Percentiles rank a stretch among this genome's conserved stretches.
Conservation (phyloP, 441 rosid genomes). For the Cnidoscolus chayamansa region DNA sequence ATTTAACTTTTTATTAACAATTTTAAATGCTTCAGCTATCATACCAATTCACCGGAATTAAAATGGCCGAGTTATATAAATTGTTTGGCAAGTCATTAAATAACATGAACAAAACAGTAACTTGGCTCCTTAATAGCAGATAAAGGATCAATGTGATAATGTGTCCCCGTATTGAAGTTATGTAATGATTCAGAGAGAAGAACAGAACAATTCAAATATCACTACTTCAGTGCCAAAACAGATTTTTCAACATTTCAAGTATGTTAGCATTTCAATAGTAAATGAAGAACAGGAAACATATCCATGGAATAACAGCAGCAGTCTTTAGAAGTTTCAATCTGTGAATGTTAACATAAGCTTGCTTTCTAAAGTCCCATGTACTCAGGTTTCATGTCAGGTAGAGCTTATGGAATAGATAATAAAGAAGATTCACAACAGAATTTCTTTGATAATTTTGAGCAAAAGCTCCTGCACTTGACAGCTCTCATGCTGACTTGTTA, state of each 20-base stretch:
- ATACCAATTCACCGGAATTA: not conserved
- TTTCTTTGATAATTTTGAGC: not conserved
- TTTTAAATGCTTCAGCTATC: not conserved
- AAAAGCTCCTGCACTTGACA: slow-evolving; percentile 8
- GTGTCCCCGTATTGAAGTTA: not conserved
- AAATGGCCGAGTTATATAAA: not conserved
- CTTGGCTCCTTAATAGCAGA: not conserved
- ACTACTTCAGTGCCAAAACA: not conserved
- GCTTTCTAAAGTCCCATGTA: not conserved
- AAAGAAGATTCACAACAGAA: not conserved
- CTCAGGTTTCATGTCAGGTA: not conserved
- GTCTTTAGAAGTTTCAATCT: not conserved
- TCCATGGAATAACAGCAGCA: not conserved
- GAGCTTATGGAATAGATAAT: not conserved
- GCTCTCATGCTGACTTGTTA: not conserved
- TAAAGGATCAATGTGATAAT: not conserved
- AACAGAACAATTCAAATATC: not conserved
- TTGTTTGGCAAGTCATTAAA: not conserved
- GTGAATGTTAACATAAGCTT: not conserved
- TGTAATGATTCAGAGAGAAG: not conserved
- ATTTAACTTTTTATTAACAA: not conserved
- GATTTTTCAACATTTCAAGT: not conserved
- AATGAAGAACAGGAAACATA: not conserved
- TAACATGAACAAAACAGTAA: not conserved
- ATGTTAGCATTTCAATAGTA: slow-evolving; percentile 1